Base-by-base conservation (phyloP, 2,329 filamentous ascomycete species). In the Cylindrodendrum hubeiense region DNA sequence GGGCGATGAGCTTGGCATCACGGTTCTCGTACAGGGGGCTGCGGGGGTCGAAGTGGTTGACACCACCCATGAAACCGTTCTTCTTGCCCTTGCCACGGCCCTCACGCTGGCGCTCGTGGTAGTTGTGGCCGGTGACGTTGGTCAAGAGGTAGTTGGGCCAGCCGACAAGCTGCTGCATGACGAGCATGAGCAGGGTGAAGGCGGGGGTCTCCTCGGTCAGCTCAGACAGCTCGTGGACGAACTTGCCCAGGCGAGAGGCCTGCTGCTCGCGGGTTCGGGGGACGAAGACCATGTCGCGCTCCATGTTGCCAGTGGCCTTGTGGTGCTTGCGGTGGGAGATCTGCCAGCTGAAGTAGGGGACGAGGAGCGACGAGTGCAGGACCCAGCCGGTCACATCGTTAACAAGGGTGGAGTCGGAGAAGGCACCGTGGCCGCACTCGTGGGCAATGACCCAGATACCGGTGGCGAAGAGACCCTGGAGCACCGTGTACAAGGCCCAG, bases 331-430 rank as follows among this genome's bases (percentile, higher is more conserved):
- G 93, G 85, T 99, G 96, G 72, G 94, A 97, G 83, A 98, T 95
- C 85, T 99, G 97, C 96, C 96, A 99, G 79, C 94, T 97, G 86
- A 98, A 99, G 86, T 98, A 99, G 22, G 96, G 96, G 52, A 99
- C 95, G 61, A 98, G 86, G 41, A 98, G 89, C 47, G 90, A 81
- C 39, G 95, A 97, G 85, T 98, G 95, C 74, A 93, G 89, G 79
- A 97, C 81, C 93, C 93, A 98, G 76, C 95, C 95, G 63, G 96
- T 94, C 26, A 93, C 89, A 82, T 98, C 94, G 85, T 98, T 98
- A 79, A 98, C 82, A 12, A 89, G 84, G 85, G 93, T 95, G 76
- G 93, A 98, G n/a, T 93, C 85, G 46, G 96, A 98, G 86, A 99
- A 98, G 66, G 96, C 91, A 81, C 96, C 93, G 84, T 99, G 96